These are phyloP conservation scores for Hymenoscyphus salicellus DNA, from an alignment of 2,329 filamentous ascomycete species.

Conservation along the genomic window DNA sequence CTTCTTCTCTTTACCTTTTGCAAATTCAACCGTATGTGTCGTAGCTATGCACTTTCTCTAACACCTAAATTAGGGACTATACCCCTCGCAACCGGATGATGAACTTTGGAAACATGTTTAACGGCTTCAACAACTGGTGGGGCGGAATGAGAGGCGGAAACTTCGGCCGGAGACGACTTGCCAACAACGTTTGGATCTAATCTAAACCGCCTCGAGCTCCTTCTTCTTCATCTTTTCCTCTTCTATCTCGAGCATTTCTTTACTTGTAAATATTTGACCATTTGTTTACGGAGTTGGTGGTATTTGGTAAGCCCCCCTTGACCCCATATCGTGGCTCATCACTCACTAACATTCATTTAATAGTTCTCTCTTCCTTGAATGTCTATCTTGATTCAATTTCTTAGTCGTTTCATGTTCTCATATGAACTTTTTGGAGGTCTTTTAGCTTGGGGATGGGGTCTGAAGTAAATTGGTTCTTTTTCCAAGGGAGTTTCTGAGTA, in stretches of 20 bases:
- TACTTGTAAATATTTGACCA: background rate
- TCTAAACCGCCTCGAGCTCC: too few species aligned
- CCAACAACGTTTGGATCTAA: background rate
- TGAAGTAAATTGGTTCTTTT: background rate
- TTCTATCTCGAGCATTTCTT: background rate
- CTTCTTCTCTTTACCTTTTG: background rate
- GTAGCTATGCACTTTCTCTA: background rate
- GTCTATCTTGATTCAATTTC: background rate
- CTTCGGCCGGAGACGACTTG: background rate
- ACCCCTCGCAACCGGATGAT: background rate
- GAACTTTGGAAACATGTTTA: background rate
- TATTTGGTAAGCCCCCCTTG: background rate
- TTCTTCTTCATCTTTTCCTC: background rate
- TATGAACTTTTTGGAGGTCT: background rate
- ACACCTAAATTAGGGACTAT: background rate
- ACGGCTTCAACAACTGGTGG: background rate
- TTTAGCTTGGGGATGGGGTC: background rate
- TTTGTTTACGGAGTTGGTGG: background rate
- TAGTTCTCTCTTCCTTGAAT: background rate
- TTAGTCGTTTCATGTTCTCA: background rate
- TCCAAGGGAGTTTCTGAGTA: background rate
- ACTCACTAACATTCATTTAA: background rate
- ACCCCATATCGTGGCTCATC: background rate
- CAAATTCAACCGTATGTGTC: background rate
- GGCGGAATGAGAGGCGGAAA: background rate